These are phyloP conservation scores for Kernera saxatilis DNA, from an alignment of 345 rosid species.

Conservation along the genomic window DNA sequence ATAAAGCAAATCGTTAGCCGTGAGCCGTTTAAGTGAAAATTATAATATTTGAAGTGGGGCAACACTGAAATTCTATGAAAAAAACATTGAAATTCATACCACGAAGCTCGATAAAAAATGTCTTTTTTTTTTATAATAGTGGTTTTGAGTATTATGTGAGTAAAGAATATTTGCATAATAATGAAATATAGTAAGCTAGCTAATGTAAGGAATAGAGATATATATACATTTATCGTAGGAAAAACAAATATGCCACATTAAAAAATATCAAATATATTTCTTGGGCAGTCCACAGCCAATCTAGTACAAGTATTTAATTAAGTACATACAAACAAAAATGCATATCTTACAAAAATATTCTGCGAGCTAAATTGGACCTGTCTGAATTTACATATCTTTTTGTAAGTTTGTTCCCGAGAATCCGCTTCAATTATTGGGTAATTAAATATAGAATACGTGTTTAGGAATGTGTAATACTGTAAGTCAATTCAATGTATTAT, in stretches of 20 bases:
- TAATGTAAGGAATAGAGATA: neutral
- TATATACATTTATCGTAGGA: neutral
- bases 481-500: too few relatives aligned
- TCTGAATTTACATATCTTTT: constrained; percentile 20
- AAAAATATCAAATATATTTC: constrained; percentile 36
- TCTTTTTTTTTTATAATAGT: constrained; percentile 8
- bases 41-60: constrained; percentile 4
- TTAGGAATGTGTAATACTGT: neutral
- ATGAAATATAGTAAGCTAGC: constrained; percentile 13
- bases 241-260: constrained; percentile 13
- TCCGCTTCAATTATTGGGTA: constrained; percentile 8
- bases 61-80: neutral
- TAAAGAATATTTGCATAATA: constrained; percentile 16
- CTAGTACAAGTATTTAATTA: constrained; percentile 27
- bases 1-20: neutral
- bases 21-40: constrained; percentile 1
- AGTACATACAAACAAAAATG: constrained; percentile 14
- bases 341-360: neutral
- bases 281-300: constrained; percentile 73
- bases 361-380: constrained; percentile 15
- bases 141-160: constrained; percentile 22
- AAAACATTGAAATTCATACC: constrained; percentile 5
- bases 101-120: constrained; percentile 23
- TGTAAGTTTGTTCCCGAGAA: constrained; percentile 27
- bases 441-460: neutral